Percentiles rank a stretch among this genome's conserved stretches.
Evolutionary conservation across 1,284 basidiomycete species (phyloP).

Genomic region (Puccinia sorghi): DNA sequence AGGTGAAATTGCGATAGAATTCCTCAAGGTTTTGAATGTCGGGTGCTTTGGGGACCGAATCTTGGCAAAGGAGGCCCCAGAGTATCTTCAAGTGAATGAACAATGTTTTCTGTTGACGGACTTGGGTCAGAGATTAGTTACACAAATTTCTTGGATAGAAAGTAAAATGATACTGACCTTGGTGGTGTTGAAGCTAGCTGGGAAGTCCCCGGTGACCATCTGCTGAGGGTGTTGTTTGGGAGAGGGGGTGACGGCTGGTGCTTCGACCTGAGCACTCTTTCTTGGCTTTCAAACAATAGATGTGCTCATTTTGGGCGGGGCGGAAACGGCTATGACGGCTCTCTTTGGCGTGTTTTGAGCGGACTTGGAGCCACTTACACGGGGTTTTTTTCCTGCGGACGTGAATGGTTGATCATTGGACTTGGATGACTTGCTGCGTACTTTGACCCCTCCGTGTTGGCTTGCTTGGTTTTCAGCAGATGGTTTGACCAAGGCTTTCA

Average conservation of each 20-base stretch:
- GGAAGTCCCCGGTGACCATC: constrained; percentile 16
- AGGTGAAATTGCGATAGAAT: constrained; percentile 19
- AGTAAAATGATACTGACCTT: constrained; percentile 11
- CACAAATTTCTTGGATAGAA: too few relatives aligned
- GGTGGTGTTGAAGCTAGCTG: constrained; percentile 1
- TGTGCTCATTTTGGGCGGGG: constrained; percentile 1
- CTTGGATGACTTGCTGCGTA: too few relatives aligned
- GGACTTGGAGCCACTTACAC: too few relatives aligned
- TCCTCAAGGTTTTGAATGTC: constrained; percentile 4
- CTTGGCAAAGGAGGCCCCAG: constrained; percentile 36
- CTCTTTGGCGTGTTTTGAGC: constrained; percentile 9
- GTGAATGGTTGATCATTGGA: too few relatives aligned
- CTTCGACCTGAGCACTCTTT: background rate
- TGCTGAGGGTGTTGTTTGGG: constrained; percentile 18
- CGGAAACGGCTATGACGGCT: background rate
- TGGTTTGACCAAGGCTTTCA: too few relatives aligned
- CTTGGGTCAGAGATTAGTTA: too few relatives aligned
- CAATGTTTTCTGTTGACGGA: constrained; percentile 28
- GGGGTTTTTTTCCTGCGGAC: too few relatives aligned
- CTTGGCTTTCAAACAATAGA: background rate
- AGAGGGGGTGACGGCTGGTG: background rate
- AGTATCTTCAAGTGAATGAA: constrained; percentile 47
- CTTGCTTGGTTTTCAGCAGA: too few relatives aligned
- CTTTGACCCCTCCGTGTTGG: too few relatives aligned
- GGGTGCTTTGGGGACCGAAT: constrained; percentile 27